Base-by-base conservation (phyloP, 2,329 filamentous ascomycete species). In the Cordyceps cicadae region DNA sequence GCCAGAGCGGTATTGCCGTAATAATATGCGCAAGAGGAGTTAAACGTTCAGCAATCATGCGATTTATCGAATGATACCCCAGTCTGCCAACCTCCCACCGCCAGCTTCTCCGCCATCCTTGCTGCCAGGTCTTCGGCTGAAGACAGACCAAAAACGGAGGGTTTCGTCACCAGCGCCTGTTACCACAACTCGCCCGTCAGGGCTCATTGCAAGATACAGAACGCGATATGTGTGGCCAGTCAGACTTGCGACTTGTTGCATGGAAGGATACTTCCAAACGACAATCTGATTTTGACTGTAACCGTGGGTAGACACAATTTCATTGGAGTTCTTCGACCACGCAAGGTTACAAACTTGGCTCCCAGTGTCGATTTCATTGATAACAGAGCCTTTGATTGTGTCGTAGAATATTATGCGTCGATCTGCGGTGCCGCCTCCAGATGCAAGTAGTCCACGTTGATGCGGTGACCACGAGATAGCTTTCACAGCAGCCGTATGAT, bases 221-320 rank as follows among this genome's bases (percentile, higher is more conserved):
- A 99, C 94, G 69, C 94, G 88, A 74, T 95, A 97, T 1, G 94
- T 99, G 73, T 99, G 94, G 0, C 94, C 94, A 0, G 94, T 99
- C 51, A 99, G 79, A 66, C 90, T 96, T 46, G 91, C 93, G 9
- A 99, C 92, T 72, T 97, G 94, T 54, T 91, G 91, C 94, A 99
- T 97, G 66, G 88, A 92, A 1, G 94, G 94, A 70, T 99, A 99
- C 71, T 99, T 99, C 94, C 94, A 99, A 60, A 99, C 91, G 43
- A 97, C 93, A 68, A 99, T 97, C 74, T 97, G 94, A 72, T 99
- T 97, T 71, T 99, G 94, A 67, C 88, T 93, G 77, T 97, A 99
- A 7, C 94, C 94, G 70, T 99, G 94, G 1, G 94, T 99, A 55
- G 89, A 93, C 59, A 99, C 93, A 62, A 99, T 92, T 74, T 99